Evolutionary conservation across 2,329 filamentous ascomycete species (phyloP).

Genomic region (Cordyceps cateniannulata): DNA sequence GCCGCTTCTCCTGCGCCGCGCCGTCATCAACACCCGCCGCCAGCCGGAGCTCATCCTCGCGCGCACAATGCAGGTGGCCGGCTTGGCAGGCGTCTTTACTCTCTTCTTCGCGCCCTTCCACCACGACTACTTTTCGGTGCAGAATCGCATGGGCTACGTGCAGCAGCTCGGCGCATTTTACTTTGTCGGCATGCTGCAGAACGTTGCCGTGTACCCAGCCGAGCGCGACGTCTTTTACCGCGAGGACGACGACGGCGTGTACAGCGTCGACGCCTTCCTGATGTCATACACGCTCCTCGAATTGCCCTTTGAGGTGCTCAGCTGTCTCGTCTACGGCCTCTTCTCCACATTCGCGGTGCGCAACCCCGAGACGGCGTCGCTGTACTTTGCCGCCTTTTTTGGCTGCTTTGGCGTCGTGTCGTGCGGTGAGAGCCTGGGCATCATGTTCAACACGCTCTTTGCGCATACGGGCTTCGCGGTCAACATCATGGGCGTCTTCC

Average conservation of each 20-base stretch:
- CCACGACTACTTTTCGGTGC: constrained; percentile 62
- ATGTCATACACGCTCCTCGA: constrained; percentile 64
- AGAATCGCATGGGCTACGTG: constrained; percentile 67
- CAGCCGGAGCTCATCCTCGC: constrained; percentile 59
- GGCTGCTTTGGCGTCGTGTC: constrained; percentile 67
- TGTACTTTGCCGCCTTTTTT: constrained; percentile 63
- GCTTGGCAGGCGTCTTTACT: constrained; percentile 55
- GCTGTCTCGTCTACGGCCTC: constrained; percentile 58
- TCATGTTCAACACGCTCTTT: constrained; percentile 75
- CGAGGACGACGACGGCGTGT: constrained; percentile 68
- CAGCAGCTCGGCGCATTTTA: constrained; percentile 67
- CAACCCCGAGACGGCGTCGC: constrained; percentile 52
- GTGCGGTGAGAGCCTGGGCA: constrained; percentile 69
- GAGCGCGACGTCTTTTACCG: constrained; percentile 73
- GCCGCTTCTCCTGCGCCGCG: constrained; percentile 60
- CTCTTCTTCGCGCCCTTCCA: constrained; percentile 67
- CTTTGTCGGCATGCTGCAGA: constrained; percentile 74
- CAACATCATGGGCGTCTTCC: constrained; percentile 62
- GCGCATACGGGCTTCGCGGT: constrained; percentile 69
- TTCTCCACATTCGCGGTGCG: constrained; percentile 59
- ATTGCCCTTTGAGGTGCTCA: constrained; percentile 63
- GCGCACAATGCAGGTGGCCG: constrained; percentile 60
- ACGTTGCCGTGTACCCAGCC: constrained; percentile 65
- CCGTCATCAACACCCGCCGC: constrained; percentile 61
- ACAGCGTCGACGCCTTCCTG: constrained; percentile 65